Evolutionary conservation across 148 eudicot species (phyloP).

Genomic region (Amaranthus cruentus): DNA sequence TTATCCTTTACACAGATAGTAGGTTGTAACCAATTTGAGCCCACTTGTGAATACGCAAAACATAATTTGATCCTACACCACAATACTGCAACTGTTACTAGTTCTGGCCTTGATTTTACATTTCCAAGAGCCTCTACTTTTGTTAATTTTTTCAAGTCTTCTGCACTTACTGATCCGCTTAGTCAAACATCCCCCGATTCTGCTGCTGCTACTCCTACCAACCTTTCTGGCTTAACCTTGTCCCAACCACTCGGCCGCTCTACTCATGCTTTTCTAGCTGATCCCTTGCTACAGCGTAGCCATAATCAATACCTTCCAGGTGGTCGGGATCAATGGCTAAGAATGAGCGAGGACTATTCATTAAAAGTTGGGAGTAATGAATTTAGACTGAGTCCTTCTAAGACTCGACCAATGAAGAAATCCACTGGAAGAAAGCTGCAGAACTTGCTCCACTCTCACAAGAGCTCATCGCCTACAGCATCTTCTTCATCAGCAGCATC

Average conservation of each 20-base stretch:
- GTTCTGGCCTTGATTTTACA: constrained; percentile 19
- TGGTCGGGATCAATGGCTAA: constrained; percentile 35
- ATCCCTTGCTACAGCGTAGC: constrained; percentile 20
- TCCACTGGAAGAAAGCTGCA: constrained; percentile 25
- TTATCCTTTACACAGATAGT: constrained; percentile 5
- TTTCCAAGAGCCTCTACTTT: constrained; percentile 21
- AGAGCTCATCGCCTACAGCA: constrained; percentile 6
- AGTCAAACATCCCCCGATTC: constrained; percentile 17
- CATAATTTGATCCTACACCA: constrained; percentile 5
- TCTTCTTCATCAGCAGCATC: constrained; percentile 29
- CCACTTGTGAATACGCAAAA: constrained; percentile 1
- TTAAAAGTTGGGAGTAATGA: constrained; percentile 32
- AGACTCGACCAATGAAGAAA: constrained; percentile 68
- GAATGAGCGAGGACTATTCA: constrained; percentile 30
- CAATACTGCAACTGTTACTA: neutral
- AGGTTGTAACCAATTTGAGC: constrained; percentile 4
- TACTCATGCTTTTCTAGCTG: constrained; percentile 2
- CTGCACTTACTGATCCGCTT: constrained; percentile 25
- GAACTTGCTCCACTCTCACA: constrained; percentile 6
- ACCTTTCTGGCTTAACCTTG: constrained; percentile 18
- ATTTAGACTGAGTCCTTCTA: constrained; percentile 41
- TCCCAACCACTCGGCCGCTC: constrained; percentile 9
- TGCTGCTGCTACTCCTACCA: constrained; percentile 3
- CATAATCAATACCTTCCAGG: constrained; percentile 21
- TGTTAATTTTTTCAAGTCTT: constrained; percentile 44